Evolutionary conservation across 306 rosid species (phyloP).

Genomic region (Acacia acuminata): DNA sequence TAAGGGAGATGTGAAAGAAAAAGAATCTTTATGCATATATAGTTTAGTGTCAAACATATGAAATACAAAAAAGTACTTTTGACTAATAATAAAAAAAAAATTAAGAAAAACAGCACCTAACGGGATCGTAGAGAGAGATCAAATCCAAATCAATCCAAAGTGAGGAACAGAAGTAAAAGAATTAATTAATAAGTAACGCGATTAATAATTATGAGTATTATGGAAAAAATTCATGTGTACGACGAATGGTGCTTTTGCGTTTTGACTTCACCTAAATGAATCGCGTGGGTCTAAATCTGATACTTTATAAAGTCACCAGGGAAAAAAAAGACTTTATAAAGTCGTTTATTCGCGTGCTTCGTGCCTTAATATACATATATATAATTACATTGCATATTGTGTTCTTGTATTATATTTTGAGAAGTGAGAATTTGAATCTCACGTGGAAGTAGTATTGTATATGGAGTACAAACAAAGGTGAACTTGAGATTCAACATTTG

Average conservation of each 20-base stretch:
- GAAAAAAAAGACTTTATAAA: too few species aligned
- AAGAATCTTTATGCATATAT: not conserved
- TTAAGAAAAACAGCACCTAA: not conserved
- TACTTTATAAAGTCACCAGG: too few species aligned
- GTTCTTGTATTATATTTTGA: too few species aligned
- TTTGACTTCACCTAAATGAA: not conserved
- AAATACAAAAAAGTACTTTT: not conserved
- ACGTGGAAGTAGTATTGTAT: not conserved
- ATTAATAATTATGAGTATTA: not conserved
- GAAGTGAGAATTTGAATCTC: not conserved
- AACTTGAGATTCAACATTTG: not conserved
- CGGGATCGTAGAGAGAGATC: not conserved
- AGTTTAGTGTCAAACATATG: not conserved
- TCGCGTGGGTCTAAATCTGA: not conserved
- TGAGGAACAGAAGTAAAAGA: not conserved
- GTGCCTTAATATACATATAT: not conserved
- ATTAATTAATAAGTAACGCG: not conserved
- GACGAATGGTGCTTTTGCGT: not conserved
- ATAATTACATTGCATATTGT: too few species aligned
- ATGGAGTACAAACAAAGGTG: too few species aligned
- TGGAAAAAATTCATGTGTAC: not conserved
- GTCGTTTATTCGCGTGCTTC: not conserved
- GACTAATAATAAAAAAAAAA: not conserved
- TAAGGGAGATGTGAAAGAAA: not conserved
- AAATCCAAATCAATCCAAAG: not conserved